Evolutionary conservation across 306 rosid genomes (phyloP), one percentile per base, ranked within the genome.

Genomic region (Glycine latifolia): DNA sequence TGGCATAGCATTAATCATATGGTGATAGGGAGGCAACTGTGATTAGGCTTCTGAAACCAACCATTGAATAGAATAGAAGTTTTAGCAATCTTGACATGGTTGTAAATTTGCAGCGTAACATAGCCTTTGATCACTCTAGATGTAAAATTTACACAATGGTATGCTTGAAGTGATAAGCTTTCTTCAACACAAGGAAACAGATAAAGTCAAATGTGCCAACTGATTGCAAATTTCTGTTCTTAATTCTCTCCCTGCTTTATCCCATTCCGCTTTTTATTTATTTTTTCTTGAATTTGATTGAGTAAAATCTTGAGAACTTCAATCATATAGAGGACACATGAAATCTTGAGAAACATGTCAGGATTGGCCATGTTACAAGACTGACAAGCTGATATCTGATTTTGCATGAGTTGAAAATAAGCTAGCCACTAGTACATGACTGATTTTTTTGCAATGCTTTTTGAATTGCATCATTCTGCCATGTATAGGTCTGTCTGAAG

Each of bases 21-120:
- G 74, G 47, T 78, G 16, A 52, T 81, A 39, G 31, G 6, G 39
- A 75, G 20, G 67, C 35, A 66, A 15, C 14, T 60, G 67, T 35
- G 46, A 31, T 66, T 78, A 73, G 73, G 41, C 73, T 67, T 59
- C 55, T 75, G 74, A 80, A 66, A 35, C 71, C 47, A 43, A 52
- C 61, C 55, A 72, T n/a, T 55, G 62, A 47, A 47, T 43, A 17
- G 68, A 41, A 50, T 71, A n/a, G 35, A 59, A 12, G n/a, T 61
- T 73, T 41, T 48, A 37, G 49, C 39, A 37, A 79, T 67, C 7
- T 58, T 79, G 71, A 56, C 67, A 46, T 15, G 44, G 67, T 60
- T 61, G 35, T 84, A 73, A 67, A 58, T 71, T 54, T 13, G 46
- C 73, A 67, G 67, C 7, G 6, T 55, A 58, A 58, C 56, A 15